A percentile compares a stretch with the other conserved stretches of the same genome.
phyloP scores from a whole-genome alignment of 306 rosid genomes.

The Citrullus mucosospermus region DNA sequence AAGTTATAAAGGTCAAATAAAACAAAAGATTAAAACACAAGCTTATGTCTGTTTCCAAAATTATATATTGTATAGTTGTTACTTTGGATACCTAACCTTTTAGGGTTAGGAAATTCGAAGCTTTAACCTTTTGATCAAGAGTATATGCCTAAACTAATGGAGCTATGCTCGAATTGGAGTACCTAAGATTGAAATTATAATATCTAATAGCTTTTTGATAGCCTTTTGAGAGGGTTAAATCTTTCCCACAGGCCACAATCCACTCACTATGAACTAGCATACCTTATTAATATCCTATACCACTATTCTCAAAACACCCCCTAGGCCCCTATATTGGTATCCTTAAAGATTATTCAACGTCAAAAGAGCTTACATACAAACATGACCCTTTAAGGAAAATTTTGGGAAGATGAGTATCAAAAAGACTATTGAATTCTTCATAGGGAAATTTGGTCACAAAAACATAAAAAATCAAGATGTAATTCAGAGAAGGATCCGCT shows the following conservation, averaged over 20 bases:
- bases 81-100: no score
- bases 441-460: background rate
- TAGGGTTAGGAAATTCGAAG: background rate
- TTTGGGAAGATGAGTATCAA: background rate
- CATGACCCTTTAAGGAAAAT: background rate
- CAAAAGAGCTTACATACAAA: background rate
- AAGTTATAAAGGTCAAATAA: no score
- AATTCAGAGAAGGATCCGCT: background rate
- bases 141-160: background rate
- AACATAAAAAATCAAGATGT: background rate
- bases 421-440: background rate
- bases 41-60: background rate
- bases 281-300: no score
- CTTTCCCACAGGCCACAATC: background rate
- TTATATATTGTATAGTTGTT: background rate
- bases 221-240: no score
- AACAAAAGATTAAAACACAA: background rate
- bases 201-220: no score
- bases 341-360: background rate
- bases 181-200: no score
- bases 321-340: no score
- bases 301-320: no score
- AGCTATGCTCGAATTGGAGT: background rate
- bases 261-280: background rate
- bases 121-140: background rate